Evolutionary conservation across 2,329 filamentous ascomycete species (phyloP).

Genomic region (Paecilomyces dactylethromorphus): DNA sequence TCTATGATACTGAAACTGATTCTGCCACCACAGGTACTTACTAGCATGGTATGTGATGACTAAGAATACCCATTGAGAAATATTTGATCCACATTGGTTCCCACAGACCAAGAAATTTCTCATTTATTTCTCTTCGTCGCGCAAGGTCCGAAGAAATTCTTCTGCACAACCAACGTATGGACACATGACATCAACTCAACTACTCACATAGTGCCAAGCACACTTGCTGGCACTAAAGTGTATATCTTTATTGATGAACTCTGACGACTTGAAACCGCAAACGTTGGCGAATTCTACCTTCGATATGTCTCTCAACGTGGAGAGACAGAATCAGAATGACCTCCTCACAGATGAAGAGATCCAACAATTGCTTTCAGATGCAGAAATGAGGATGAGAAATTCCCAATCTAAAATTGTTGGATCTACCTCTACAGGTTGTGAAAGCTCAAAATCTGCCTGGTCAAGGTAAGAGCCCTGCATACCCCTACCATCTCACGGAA

Average conservation of each 20-base stretch:
- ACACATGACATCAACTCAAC: background rate
- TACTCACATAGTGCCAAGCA: background rate
- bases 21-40: background rate
- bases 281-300: background rate
- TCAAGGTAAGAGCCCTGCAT: constrained; percentile 1
- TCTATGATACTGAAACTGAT: background rate
- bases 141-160: background rate
- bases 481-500: background rate
- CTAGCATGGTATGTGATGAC: background rate
- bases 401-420: constrained; percentile 13
- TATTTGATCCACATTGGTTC: background rate
- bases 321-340: constrained; percentile 8
- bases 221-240: background rate
- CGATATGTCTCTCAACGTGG: background rate
- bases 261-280: background rate
- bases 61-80: background rate
- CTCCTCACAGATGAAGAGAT: constrained; percentile 59
- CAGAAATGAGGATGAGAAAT: constrained; percentile 50
- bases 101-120: background rate
- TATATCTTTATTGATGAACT: background rate
- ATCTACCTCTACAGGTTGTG: constrained; percentile 7
- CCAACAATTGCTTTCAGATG: constrained; percentile 56
- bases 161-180: background rate
- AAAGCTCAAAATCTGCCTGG: background rate
- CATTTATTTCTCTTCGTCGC: background rate